Percentiles rank a stretch among this genome's conserved stretches.
phyloP scores from a whole-genome alignment of 352 stramenopile species.

The Phytophthora uliginosa region DNA sequence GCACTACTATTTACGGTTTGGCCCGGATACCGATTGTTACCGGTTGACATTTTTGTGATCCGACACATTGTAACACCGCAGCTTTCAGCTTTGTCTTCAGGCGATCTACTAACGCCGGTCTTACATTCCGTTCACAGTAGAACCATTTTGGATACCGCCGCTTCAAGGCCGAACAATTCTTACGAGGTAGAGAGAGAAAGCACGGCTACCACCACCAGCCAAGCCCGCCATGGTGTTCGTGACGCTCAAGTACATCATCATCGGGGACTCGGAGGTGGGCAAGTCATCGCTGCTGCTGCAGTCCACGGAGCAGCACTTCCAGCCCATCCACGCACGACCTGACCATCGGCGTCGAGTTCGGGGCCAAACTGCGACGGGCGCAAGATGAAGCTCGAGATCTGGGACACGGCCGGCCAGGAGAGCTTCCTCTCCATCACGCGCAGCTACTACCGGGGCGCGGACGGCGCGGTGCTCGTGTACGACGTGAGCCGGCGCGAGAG shows the following conservation, averaged over 20 bases:
- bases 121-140: background rate
- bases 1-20: no score
- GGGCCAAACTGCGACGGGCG: conserved; percentile 86
- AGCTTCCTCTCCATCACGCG: conserved; percentile 92
- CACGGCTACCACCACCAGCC: background rate
- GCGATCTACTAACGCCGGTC: no score
- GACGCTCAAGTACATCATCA: conserved; percentile 93
- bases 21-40: no score
- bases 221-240: conserved; percentile 83
- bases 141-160: conserved; percentile 2
- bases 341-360: conserved; percentile 94
- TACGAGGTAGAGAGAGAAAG: background rate
- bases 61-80: no score
- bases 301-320: conserved; percentile 94
- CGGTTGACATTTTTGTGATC: no score
- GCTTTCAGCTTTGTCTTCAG: no score
- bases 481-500: no score
- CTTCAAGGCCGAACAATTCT: conserved; percentile 4
- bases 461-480: conserved; percentile 91
- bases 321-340: conserved; percentile 93
- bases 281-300: conserved; percentile 93
- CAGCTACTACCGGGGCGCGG: conserved; percentile 90
- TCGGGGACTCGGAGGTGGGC: conserved; percentile 90
- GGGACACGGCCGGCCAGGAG: conserved; percentile 93
- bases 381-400: conserved; percentile 94